Evolutionary conservation across 177 flowering plant genomes (phyloP), one percentile per base, ranked within the genome.

Genomic region (Vitis hybrid): DNA sequence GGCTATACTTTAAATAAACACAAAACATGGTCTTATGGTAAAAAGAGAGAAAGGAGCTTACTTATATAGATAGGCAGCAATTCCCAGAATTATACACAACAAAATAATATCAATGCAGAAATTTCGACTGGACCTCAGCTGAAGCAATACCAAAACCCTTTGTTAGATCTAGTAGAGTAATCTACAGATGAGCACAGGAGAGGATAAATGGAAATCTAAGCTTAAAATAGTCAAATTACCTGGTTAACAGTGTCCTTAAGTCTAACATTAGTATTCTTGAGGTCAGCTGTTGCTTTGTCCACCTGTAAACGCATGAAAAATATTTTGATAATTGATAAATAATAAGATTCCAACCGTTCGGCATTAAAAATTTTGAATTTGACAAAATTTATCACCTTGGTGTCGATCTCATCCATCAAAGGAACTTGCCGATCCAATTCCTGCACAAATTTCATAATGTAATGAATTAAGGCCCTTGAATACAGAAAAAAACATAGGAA

Each of bases 31-130:
- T 52, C 52, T 6, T 55, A 61, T 22, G 51, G 20, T 19, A n/a
- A 20, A 59, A 53, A 65, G 10, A 57, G 63, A 33, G 45, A 15
- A 16, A 65, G 64, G 26, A 75, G 74, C 96, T 89, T 86, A 95
- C 99, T 95, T 93, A 89, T 95, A 95, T 60, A 93, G 77, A 70
- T 95, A 95, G 62, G 97, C 97, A 72, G 98, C 98, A 67, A 93
- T 93, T 16, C 99, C 99, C 67, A 93, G 85, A 71, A 95, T 90
- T 72, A 95, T 70, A 65, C 92, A 86, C 77, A 95, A 67, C 66
- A 93, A 83, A 74, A 93, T 79, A 67, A 95, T 95, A 83, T 95
- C 98, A 69, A 95, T 88, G 72, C 99, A 95, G 83, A 95, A 93
- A 74, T 95, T 95, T 60, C 96, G 78, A 62, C 98, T 91, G 56